Conservation (phyloP, 257 asterid genomes). For the Solanum appendiculatum region DNA sequence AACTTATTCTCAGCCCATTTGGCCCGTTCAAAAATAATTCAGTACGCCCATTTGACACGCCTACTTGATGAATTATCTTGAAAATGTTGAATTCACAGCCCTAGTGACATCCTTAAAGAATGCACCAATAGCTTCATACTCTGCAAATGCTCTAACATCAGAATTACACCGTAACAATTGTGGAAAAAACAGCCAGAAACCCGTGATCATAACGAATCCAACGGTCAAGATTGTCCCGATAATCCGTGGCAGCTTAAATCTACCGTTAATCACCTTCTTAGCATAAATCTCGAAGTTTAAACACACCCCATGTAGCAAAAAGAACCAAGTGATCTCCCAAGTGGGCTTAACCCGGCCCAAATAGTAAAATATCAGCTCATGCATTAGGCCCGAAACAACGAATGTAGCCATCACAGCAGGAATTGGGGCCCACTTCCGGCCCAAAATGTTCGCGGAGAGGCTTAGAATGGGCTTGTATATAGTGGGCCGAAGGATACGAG, state of each 20-base stretch:
- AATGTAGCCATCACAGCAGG: slow-evolving; percentile 50
- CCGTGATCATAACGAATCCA: slow-evolving; percentile 39
- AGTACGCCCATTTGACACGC: neutral
- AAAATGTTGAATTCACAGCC: slow-evolving; percentile 14
- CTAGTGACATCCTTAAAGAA: slow-evolving; percentile 39
- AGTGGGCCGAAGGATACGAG: slow-evolving; percentile 62
- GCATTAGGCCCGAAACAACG: slow-evolving; percentile 47
- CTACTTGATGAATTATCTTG: neutral
- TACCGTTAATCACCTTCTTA: slow-evolving; percentile 34
- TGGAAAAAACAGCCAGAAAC: slow-evolving; percentile 56
- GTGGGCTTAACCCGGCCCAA: slow-evolving; percentile 58
- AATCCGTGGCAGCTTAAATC: slow-evolving; percentile 35
- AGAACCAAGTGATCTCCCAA: slow-evolving; percentile 53
- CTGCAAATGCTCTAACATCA: slow-evolving; percentile 39
- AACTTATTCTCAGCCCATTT: neutral
- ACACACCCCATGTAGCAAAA: slow-evolving; percentile 51
- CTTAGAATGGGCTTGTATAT: slow-evolving; percentile 47
- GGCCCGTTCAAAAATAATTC: neutral
- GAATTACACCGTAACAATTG: slow-evolving; percentile 38
- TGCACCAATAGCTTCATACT: slow-evolving; percentile 39
- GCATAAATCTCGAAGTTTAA: slow-evolving; percentile 27
- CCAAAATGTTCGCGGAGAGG: slow-evolving; percentile 23
- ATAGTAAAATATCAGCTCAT: slow-evolving; percentile 67
- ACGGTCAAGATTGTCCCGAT: slow-evolving; percentile 28
- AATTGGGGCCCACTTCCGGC: slow-evolving; percentile 44